Percentiles rank a stretch among this genome's conserved stretches.
Conservation (phyloP, 768 basidiomycete species). For the Lactarius akahatsu region DNA sequence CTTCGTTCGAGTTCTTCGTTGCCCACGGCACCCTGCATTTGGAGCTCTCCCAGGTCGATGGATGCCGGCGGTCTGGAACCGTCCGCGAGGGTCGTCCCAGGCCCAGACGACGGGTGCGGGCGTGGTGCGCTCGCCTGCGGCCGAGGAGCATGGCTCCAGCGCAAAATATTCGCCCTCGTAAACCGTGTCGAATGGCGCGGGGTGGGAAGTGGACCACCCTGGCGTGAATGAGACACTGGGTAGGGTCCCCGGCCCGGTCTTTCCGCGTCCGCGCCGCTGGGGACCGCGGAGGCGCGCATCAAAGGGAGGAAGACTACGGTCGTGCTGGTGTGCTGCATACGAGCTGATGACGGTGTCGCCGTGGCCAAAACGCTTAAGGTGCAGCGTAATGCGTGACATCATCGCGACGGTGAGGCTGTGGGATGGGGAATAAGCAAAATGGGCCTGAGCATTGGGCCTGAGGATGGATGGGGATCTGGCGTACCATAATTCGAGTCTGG, state of each 20-base stretch:
- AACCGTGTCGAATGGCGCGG: neutral
- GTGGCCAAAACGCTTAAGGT: conserved; percentile 38
- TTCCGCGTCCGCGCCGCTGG: neutral
- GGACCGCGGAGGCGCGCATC: neutral
- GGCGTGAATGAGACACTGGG: neutral
- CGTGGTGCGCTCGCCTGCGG: too few species aligned
- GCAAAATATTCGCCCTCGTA: neutral
- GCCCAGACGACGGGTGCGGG: too few species aligned
- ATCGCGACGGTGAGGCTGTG: conserved; percentile 48
- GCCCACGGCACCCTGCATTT: neutral
- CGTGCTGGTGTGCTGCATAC: neutral
- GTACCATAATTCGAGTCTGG: conserved; percentile 20
- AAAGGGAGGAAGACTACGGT: neutral
- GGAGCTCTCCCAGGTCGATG: neutral
- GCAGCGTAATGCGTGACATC: conserved; percentile 69
- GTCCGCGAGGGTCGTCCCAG: too few species aligned
- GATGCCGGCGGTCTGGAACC: neutral
- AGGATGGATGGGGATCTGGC: neutral
- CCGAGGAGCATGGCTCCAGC: neutral
- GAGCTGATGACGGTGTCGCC: conserved; percentile 31
- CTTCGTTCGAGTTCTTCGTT: neutral
- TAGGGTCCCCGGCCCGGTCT: neutral
- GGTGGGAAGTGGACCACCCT: too few species aligned
- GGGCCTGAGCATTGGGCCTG: too few species aligned
- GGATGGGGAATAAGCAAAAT: neutral